Conservation (phyloP, 257 asterid species). For the Echium plantagineum region DNA sequence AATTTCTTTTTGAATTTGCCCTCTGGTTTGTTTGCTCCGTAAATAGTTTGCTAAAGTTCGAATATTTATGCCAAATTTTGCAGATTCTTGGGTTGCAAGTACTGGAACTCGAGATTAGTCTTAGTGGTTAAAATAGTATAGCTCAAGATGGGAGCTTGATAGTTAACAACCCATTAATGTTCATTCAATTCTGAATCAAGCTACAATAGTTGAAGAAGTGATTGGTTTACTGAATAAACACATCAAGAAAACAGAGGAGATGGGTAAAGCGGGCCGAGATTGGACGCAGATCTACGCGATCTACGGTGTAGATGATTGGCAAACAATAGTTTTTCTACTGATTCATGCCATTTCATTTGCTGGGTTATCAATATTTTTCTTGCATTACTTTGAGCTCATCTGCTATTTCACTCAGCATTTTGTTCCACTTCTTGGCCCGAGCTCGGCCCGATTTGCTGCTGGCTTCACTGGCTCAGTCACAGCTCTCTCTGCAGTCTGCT, state of each 20-base stretch:
- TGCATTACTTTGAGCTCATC: slow-evolving; percentile 68
- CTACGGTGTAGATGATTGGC: slow-evolving; percentile 89
- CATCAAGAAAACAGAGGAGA: slow-evolving; percentile 3
- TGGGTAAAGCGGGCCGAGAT: slow-evolving; percentile 72
- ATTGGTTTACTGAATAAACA: not conserved
- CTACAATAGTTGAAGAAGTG: not conserved
- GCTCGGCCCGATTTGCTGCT: slow-evolving; percentile 64
- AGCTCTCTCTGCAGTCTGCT: slow-evolving; percentile 77
- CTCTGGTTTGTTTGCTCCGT: not conserved
- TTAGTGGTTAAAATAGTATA: too few species aligned
- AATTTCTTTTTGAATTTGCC: too few species aligned
- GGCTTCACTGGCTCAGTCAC: slow-evolving; percentile 88
- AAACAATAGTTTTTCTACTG: slow-evolving; percentile 65
- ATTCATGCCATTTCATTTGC: slow-evolving; percentile 60
- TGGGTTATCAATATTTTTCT: slow-evolving; percentile 43
- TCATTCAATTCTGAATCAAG: not conserved
- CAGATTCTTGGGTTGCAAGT: too few species aligned
- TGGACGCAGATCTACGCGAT: slow-evolving; percentile 97
- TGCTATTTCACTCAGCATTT: slow-evolving; percentile 40
- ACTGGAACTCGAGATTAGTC: too few species aligned
- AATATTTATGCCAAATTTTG: too few species aligned
- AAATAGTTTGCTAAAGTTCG: too few species aligned
- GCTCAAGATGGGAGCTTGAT: too few species aligned
- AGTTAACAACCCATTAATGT: too few species aligned
- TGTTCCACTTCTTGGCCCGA: slow-evolving; percentile 42